Conservation (phyloP, 2,329 filamentous ascomycete species). For the Aspergillus ustus region DNA sequence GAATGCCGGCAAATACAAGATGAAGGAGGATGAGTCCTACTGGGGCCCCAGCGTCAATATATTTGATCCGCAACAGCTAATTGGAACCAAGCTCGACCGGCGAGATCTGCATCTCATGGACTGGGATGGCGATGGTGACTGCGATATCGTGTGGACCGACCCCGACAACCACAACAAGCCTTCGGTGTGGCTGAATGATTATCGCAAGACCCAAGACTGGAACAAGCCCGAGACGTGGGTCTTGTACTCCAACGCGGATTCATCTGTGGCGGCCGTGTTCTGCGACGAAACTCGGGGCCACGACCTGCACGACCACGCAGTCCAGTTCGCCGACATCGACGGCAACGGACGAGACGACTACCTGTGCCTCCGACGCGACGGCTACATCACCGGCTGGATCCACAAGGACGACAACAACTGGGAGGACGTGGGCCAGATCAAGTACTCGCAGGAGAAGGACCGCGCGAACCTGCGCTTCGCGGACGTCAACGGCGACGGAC, state of each 20-base stretch:
- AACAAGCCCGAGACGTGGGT: not conserved
- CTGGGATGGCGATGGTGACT: conserved; percentile 35
- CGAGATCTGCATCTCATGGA: conserved; percentile 41
- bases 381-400: conserved; percentile 30
- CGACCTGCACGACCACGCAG: not conserved
- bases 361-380: conserved; percentile 38
- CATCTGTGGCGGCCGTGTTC: not conserved
- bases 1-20: conserved; percentile 7
- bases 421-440: conserved; percentile 34
- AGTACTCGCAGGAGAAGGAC: conserved; percentile 34
- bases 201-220: not conserved
- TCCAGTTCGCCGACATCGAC: not conserved
- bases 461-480: conserved; percentile 44
- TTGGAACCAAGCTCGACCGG: conserved; percentile 23
- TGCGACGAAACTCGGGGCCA: not conserved
- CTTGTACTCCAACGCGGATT: not conserved
- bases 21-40: not conserved
- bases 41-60: conserved; percentile 24
- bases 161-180: conserved; percentile 18
- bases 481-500: conserved; percentile 45
- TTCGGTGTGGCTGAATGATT: not conserved
- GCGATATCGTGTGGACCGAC: conserved; percentile 40
- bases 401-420: conserved; percentile 22
- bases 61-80: conserved; percentile 10
- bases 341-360: conserved; percentile 38